Base-by-base conservation (phyloP, 805 yeast species). In the Ogataea methylovora region DNA sequence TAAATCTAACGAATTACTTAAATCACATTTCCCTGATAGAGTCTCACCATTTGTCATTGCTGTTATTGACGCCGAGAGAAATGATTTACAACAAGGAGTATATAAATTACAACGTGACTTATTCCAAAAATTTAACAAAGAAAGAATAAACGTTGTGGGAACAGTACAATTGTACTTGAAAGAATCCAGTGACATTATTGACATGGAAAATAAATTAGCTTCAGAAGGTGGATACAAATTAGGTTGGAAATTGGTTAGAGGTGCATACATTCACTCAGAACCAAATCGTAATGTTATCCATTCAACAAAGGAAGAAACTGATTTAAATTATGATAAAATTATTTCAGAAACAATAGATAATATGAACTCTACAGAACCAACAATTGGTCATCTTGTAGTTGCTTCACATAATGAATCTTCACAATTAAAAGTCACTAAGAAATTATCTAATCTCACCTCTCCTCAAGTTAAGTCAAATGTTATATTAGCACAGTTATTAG, bases 251-350 rank as follows among this genome's bases (percentile, higher is more conserved):
- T 70, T 88, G 36, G 97, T 88, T 13, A 76, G 97, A 59, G 97
- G 97, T 44, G 97, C 97, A 12, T 88, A 88, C 64, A 76, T 88
- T 40, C 96, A 88, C 55, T 76, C 94, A 5, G 97, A 88, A 63
- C 73, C 82, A 24, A 68, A 80, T 43, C 70, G 97, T 51, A 44
- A 52, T 33, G 79, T 84, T 14, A 85, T 88, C 40, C 90, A 80
- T 61, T 64, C 68, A 42, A 72, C 86, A 21, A 88, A 90, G 60
- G 67, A 63, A 33, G 88, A 74, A 40, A 84, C 97, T n/a, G 97
- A 88, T 54, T 46, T 44, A 8, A 76, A 78, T 53, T 88, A 80
- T 61, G 76, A 90, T 61, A 57, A 65, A 12, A 94, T 94, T 26
- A 74, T 84, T 46, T 55, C 71, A 11, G 57, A 65, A 39, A 71